A percentile compares a stretch with the other conserved stretches of the same genome.
Conservation (phyloP, 352 stramenopile species). For the Phytophthora sp. region DNA sequence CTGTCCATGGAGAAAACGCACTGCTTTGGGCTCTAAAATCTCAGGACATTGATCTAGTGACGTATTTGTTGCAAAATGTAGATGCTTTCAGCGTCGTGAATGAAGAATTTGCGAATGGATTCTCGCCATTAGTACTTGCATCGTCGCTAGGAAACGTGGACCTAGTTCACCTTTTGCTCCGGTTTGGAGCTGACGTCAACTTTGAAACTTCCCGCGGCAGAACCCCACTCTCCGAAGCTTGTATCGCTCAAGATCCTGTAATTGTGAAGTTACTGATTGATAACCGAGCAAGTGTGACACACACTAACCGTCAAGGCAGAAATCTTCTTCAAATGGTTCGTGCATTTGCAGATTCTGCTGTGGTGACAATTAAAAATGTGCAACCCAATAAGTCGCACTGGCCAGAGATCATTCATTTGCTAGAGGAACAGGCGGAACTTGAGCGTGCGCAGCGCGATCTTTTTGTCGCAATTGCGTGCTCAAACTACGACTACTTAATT, state of each 20-base stretch:
- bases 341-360: slow-evolving; percentile 17
- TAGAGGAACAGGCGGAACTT: slow-evolving; percentile 50
- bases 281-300: slow-evolving; percentile 58
- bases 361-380: not conserved
- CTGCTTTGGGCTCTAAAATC: slow-evolving; percentile 71
- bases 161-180: slow-evolving; percentile 60
- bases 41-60: slow-evolving; percentile 63
- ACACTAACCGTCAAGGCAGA: slow-evolving; percentile 68
- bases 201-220: slow-evolving; percentile 68
- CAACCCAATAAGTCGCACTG: slow-evolving; percentile 17
- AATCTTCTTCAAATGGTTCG: slow-evolving; percentile 50
- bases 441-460: slow-evolving; percentile 61
- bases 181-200: slow-evolving; percentile 76
- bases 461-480: slow-evolving; percentile 74
- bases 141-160: slow-evolving; percentile 51
- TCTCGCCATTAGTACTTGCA: slow-evolving; percentile 62
- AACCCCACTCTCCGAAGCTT: slow-evolving; percentile 69
- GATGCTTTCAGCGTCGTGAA: slow-evolving; percentile 42
- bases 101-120: slow-evolving; percentile 72
- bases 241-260: slow-evolving; percentile 44
- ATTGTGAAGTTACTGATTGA: slow-evolving; percentile 71
- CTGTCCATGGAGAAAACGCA: slow-evolving; percentile 53
- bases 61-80: slow-evolving; percentile 66
- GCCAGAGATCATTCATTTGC: slow-evolving; percentile 43
- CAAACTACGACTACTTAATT: slow-evolving; percentile 67